A percentile compares a stretch with the other conserved stretches of the same genome.
phyloP scores from a whole-genome alignment of 2,329 filamentous ascomycete species.

The Pochonia chlamydosporia region DNA sequence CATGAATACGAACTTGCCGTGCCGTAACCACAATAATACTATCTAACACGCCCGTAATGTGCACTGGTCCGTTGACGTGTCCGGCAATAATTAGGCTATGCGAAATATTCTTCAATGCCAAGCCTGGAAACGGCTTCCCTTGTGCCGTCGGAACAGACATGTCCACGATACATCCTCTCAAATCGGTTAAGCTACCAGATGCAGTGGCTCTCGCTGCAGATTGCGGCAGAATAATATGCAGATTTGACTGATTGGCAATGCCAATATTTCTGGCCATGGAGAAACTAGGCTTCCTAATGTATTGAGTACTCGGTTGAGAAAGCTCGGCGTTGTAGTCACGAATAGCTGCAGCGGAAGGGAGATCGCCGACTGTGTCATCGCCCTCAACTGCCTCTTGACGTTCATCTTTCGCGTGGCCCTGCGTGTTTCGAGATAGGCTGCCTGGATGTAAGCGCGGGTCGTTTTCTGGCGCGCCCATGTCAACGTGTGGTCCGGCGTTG shows the following conservation, averaged over 20 bases:
- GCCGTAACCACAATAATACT: constrained; percentile 74
- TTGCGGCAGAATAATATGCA: constrained; percentile 72
- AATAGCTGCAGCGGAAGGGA: constrained; percentile 29
- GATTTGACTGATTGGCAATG: constrained; percentile 59
- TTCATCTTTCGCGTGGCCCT: constrained; percentile 13
- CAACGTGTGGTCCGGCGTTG: constrained; percentile 26
- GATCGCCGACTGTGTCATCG: constrained; percentile 30
- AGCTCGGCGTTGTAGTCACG: constrained; percentile 55
- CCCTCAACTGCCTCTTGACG: constrained; percentile 12
- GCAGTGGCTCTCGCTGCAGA: constrained; percentile 66
- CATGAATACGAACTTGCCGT: constrained; percentile 90
- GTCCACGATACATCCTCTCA: constrained; percentile 70
- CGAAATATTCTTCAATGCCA: constrained; percentile 61
- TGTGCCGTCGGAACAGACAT: constrained; percentile 60
- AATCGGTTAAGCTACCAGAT: constrained; percentile 65
- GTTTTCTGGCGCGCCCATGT: constrained; percentile 36
- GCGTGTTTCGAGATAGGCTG: constrained; percentile 23
- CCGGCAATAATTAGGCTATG: constrained; percentile 72
- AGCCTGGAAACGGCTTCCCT: constrained; percentile 62
- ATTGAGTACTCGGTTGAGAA: constrained; percentile 28
- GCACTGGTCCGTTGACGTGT: constrained; percentile 70
- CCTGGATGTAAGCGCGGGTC: constrained; percentile 37
- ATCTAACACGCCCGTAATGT: constrained; percentile 69
- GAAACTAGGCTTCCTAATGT: constrained; percentile 57
- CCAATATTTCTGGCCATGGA: constrained; percentile 54